Base-by-base conservation (phyloP, 805 yeast species). In the Nakazawaea ambrosiae region DNA sequence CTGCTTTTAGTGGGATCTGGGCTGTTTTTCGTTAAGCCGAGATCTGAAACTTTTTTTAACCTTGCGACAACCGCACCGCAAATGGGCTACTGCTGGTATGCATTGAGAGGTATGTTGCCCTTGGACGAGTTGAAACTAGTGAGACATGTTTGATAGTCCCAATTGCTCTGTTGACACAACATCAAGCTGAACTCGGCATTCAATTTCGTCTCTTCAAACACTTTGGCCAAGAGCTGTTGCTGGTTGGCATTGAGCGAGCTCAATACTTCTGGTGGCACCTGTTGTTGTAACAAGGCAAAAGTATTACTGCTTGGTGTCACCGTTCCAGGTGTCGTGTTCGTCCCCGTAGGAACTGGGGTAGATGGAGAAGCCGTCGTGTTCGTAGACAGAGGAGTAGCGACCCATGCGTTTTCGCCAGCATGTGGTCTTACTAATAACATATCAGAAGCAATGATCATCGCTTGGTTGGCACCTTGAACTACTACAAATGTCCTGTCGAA, bases 401-500 rank as follows among this genome's bases (percentile, higher is more conserved):
- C 49, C 89, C 90, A 85, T 0, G 85, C 70, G 20, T 70, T 65
- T 18, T 60, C 48, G 4, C 73, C 76, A 1, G 78, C 67, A 46
- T 62, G 69, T 5, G 79, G 69, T 45, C 95, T 75, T 3, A 92
- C 60, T 12, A 78, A 66, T 36, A 92, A 64, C 54, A 85, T 56
- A 58, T 92, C 98, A 24, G 94, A 81, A 12, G 95, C 96, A 22
- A 92, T 77, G n/a, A 87, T 65, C 65, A 86, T 75, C 22, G 75
- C 63, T 4, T 88, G 83, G 40, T 71, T 70, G 14, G 78, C 73
- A 11, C 80, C 81, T 2, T 79, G 80, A 2, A 88, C 79, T 19
- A 84, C 63, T n/a, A 85, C 66, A 54, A 92, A 78, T 1, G 81
- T 69, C 52, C 98, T 71, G 56, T 92, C 98, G 57, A 92, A 92